Conservation (phyloP, 75 land plant species). For the Ceratopteris richardii region DNA sequence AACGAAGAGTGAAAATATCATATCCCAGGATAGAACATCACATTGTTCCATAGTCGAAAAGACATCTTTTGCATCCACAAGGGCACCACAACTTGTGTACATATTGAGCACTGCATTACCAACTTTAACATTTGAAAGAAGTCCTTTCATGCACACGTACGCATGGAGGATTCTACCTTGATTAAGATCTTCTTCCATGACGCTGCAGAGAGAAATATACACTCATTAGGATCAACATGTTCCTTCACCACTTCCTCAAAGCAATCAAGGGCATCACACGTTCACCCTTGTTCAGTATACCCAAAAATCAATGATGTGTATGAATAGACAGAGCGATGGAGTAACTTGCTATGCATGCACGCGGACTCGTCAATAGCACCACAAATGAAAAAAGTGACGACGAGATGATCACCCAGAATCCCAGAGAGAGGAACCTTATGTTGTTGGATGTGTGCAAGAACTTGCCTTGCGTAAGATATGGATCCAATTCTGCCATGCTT, state of each 20-base stretch:
- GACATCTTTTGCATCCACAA: constrained; percentile 10
- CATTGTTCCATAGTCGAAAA: background rate
- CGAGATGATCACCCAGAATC: constrained; percentile 22
- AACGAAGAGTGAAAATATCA: constrained; percentile 22
- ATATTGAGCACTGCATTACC: constrained; percentile 23
- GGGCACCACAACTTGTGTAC: constrained; percentile 31
- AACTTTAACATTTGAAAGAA: constrained; percentile 10
- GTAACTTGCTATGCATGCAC: constrained; percentile 7
- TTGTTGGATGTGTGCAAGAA: background rate
- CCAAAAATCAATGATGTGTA: constrained; percentile 34
- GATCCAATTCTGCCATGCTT: background rate
- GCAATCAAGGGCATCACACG: constrained; percentile 2
- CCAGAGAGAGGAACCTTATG: constrained; percentile 4
- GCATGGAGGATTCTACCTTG: constrained; percentile 6
- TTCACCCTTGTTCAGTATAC: constrained; percentile 3
- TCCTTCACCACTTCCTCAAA: constrained; percentile 8
- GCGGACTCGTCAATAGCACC: constrained; percentile 17
- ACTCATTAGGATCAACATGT: constrained; percentile 12
- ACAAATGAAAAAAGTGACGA: constrained; percentile 23
- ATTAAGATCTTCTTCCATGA: background rate
- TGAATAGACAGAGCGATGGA: constrained; percentile 16
- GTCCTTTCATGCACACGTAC: constrained; percentile 6
- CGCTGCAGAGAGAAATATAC: no score
- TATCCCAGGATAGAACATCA: constrained; percentile 18
- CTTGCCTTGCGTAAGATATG: background rate